Evolutionary conservation across 2,329 filamentous ascomycete species (phyloP).

Genomic region (Talaromyces albobiverticillius): DNA sequence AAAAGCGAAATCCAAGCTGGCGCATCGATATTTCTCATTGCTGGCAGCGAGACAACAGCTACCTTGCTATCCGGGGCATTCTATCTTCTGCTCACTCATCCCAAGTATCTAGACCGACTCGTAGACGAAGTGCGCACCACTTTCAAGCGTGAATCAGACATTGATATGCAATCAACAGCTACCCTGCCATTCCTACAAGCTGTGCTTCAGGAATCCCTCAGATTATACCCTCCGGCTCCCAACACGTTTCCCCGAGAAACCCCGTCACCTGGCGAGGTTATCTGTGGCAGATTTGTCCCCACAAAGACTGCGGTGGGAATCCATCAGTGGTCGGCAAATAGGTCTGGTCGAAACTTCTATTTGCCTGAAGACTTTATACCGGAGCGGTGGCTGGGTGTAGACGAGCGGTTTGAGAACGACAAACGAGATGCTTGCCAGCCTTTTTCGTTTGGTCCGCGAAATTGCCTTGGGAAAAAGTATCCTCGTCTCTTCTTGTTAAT

Average conservation of each 20-base stretch:
- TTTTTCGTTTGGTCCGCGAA: constrained; percentile 49
- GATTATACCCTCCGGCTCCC: constrained; percentile 40
- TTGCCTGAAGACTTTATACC: constrained; percentile 48
- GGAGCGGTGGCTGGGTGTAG: constrained; percentile 36
- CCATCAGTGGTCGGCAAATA: constrained; percentile 46
- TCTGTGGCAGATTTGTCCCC: constrained; percentile 5
- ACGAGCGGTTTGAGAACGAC: constrained; percentile 40
- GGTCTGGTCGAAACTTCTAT: constrained; percentile 44
- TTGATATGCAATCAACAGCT: constrained; percentile 26
- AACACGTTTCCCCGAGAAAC: background rate
- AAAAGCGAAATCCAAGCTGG: constrained; percentile 22
- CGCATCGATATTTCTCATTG: constrained; percentile 30
- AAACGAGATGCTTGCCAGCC: constrained; percentile 46
- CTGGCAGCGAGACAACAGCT: constrained; percentile 39
- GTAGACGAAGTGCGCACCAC: constrained; percentile 21
- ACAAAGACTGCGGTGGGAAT: constrained; percentile 42
- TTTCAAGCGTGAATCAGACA: constrained; percentile 25
- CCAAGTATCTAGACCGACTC: constrained; percentile 18
- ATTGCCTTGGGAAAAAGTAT: constrained; percentile 52
- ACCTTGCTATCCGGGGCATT: constrained; percentile 37
- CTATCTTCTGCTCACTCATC: constrained; percentile 26
- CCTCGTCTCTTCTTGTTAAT: constrained; percentile 17
- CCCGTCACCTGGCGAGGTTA: constrained; percentile 3
- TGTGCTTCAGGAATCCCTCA: constrained; percentile 45
- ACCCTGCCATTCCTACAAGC: constrained; percentile 40